These are phyloP conservation scores for Coemansia interrupta DNA, from an alignment of 192 early-diverging fungal species.

Conservation along the genomic window DNA sequence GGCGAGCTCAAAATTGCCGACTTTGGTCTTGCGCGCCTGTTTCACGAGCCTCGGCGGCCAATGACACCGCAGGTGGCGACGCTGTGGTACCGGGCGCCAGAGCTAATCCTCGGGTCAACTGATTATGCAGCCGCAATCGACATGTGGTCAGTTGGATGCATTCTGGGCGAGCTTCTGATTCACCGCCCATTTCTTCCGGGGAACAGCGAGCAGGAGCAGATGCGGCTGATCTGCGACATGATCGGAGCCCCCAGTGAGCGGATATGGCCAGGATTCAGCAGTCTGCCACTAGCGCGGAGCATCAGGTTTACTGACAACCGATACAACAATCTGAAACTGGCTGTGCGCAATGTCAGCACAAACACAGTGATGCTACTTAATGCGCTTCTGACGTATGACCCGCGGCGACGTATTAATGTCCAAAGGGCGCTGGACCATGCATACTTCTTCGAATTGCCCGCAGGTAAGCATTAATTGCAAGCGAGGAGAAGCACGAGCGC, in stretches of 20 bases:
- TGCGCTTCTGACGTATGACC: conserved; percentile 72
- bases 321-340: conserved; percentile 58
- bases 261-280: conserved; percentile 75
- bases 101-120: conserved; percentile 70
- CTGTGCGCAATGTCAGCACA: conserved; percentile 55
- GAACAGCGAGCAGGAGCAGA: conserved; percentile 72
- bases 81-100: conserved; percentile 82
- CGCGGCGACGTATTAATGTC: conserved; percentile 62
- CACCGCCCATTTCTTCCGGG: conserved; percentile 76
- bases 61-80: conserved; percentile 86
- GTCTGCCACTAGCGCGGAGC: conserved; percentile 60
- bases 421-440: conserved; percentile 64
- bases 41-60: conserved; percentile 57
- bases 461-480: conserved; percentile 23
- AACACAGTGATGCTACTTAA: conserved; percentile 61
- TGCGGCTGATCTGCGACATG: conserved; percentile 67
- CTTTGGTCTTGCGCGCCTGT: conserved; percentile 74
- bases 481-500: too few relatives aligned
- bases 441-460: conserved; percentile 76
- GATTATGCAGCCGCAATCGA: conserved; percentile 72
- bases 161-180: conserved; percentile 78
- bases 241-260: conserved; percentile 71
- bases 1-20: conserved; percentile 81
- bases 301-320: conserved; percentile 60
- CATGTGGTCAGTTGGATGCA: conserved; percentile 71